Evolutionary conservation across 129 eudicot species (phyloP), one percentile per base, ranked within the genome.

Genomic region (Ambrosia artemisiifolia): DNA sequence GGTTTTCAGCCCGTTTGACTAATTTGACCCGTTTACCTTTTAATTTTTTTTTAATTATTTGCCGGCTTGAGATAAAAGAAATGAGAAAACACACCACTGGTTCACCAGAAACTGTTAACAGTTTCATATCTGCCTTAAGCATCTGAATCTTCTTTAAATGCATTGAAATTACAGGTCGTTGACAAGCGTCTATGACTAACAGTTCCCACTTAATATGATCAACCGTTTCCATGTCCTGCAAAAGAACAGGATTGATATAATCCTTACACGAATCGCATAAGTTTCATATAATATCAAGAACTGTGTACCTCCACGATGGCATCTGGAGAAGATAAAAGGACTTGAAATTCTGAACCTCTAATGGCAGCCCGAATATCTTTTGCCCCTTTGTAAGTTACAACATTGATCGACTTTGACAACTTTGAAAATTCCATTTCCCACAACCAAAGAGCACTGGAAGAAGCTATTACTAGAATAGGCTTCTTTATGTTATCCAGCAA

Each of bases 381-480:
- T 35, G 44, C 78, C 73, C 83, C 88, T 32, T 61, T 60, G 82
- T 84, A 84, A 1, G 71, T 73, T 32, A 81, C 77, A 60, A 81
- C 51, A 46, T 78, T 77, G 42, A 79, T 54, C n/a, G 62, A 47
- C 18, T 74, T 65, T 5, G 76, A 71, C 81, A 74, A 81, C 4
- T 70, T 75, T 5, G 81, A 78, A 68, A 85, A 85, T 69, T 85
- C 86, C 3, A 68, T 53, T 69, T 75, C 84, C 86, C 84, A 85
- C 71, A 59, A 71, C 13, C 82, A 64, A 51, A 85, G 48, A 20
- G 46, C 65, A 30, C 55, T 71, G 51, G 66, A 48, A 47, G 77
- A 30, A 53, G 82, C 74, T 71, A 79, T 61, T 18, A 85, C 43
- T 36, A 85, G 63, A 55, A 79, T 72, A 19, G 89, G 89, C 12